Conservation (phyloP, 768 basidiomycete species). For the Mycena latifolia region DNA sequence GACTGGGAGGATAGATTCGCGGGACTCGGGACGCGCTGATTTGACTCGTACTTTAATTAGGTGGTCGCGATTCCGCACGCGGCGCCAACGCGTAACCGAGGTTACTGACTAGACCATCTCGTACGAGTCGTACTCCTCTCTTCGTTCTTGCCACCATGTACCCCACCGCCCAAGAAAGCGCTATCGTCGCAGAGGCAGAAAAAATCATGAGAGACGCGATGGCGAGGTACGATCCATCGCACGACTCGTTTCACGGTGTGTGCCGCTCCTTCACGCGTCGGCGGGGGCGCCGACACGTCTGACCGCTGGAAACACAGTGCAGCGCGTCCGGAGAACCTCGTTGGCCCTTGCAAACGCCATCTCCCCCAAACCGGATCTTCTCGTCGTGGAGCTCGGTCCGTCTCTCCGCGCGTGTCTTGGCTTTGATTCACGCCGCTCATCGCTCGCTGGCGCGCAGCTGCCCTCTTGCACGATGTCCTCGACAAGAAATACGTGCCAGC, state of each 20-base stretch:
- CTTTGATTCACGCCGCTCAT: conserved; percentile 43
- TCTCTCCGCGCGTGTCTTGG: background rate
- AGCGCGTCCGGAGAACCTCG: conserved; percentile 86
- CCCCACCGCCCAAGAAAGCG: conserved; percentile 65
- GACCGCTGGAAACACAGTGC: conserved; percentile 59
- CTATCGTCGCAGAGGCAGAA: conserved; percentile 69
- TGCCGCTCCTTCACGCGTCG: conserved; percentile 13
- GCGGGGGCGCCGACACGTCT: conserved; percentile 1
- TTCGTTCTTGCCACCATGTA: conserved; percentile 51
- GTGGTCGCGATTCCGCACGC: conserved; percentile 8
- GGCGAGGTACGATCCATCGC: conserved; percentile 84
- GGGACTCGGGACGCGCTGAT: no score
- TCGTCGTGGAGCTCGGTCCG: conserved; percentile 79
- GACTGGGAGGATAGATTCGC: no score
- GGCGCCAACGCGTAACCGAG: background rate
- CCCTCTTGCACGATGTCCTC: conserved; percentile 90
- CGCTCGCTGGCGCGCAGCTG: conserved; percentile 54
- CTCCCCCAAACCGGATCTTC: conserved; percentile 68
- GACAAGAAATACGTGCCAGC: conserved; percentile 87
- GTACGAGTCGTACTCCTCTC: conserved; percentile 2
- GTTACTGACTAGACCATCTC: background rate
- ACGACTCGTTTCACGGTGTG: conserved; percentile 87
- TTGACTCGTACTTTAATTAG: no score
- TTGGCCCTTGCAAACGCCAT: conserved; percentile 70
- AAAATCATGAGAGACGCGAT: conserved; percentile 79